Evolutionary conservation across 1,284 basidiomycete species (phyloP).

Genomic region (Trametes sp.): DNA sequence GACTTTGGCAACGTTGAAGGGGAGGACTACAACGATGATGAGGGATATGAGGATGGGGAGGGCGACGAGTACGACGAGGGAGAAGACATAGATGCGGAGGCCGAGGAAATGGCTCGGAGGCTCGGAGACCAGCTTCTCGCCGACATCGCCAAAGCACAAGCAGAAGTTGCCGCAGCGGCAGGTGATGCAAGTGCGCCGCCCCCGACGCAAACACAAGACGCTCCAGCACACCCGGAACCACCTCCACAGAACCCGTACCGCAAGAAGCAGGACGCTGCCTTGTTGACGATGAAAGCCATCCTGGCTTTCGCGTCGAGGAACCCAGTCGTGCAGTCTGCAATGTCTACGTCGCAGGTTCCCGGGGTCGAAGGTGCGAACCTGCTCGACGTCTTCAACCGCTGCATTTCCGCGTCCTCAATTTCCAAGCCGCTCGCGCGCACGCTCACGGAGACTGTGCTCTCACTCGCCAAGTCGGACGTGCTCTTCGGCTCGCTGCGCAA

Average conservation of each 20-base stretch:
- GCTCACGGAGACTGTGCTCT: conserved; percentile 65
- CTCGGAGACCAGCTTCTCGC: conserved; percentile 77
- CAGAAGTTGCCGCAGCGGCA: conserved; percentile 45
- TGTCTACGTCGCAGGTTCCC: conserved; percentile 57
- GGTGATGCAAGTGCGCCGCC: conserved; percentile 39
- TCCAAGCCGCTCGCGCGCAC: conserved; percentile 58
- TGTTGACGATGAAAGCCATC: conserved; percentile 68
- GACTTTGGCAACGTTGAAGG: conserved; percentile 14
- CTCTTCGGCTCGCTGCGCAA: conserved; percentile 70
- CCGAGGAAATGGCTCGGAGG: conserved; percentile 71
- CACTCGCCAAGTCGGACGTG: conserved; percentile 65
- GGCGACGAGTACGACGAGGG: conserved; percentile 57
- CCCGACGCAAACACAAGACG: conserved; percentile 14
- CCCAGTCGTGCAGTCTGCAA: conserved; percentile 57
- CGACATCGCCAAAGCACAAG: conserved; percentile 69
- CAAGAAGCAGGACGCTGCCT: conserved; percentile 61
- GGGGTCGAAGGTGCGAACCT: conserved; percentile 57
- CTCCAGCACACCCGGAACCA: conserved; percentile 1
- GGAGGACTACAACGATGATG: conserved; percentile 37
- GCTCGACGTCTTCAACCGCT: conserved; percentile 59
- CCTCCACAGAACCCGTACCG: conserved; percentile 26
- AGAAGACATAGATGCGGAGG: conserved; percentile 73
- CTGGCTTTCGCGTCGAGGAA: conserved; percentile 64
- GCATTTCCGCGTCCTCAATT: conserved; percentile 55
- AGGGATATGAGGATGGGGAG: conserved; percentile 50